Evolutionary conservation across 1,139 yeast genomes (phyloP).

Genomic region (Yamadazyma kanchanaburiensis): DNA sequence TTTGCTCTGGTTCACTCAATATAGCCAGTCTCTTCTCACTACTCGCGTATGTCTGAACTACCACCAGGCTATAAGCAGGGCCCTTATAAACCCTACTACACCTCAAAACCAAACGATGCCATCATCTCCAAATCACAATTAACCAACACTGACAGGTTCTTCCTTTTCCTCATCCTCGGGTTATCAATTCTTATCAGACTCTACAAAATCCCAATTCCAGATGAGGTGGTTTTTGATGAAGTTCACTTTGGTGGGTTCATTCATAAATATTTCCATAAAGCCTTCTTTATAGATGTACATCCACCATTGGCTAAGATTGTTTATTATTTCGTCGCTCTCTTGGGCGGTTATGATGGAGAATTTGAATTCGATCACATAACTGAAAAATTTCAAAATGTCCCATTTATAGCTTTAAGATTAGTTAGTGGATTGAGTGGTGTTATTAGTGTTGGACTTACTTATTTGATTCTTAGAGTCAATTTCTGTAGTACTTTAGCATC

Average conservation of each 20-base stretch:
- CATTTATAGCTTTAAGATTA: slow-evolving; percentile 33
- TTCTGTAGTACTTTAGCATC: slow-evolving; percentile 44
- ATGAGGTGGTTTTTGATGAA: slow-evolving; percentile 91
- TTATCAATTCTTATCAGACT: slow-evolving; percentile 38
- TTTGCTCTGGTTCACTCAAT: too few relatives aligned
- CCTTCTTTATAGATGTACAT: slow-evolving; percentile 56
- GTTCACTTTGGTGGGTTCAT: slow-evolving; percentile 51
- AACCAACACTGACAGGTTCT: slow-evolving; percentile 18
- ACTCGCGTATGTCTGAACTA: too few relatives aligned
- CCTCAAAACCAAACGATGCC: slow-evolving; percentile 5
- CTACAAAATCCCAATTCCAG: slow-evolving; percentile 60
- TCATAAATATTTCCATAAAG: slow-evolving; percentile 54
- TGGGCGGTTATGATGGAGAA: slow-evolving; percentile 45
- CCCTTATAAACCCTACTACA: slow-evolving; percentile 12
- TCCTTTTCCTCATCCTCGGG: slow-evolving; percentile 18
- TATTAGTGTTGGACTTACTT: slow-evolving; percentile 42
- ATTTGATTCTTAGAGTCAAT: slow-evolving; percentile 44
- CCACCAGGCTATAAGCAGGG: slow-evolving; percentile 22
- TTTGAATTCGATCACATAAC: slow-evolving; percentile 33
- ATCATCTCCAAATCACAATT: slow-evolving; percentile 5
- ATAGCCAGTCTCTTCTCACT: too few relatives aligned
- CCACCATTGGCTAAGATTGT: slow-evolving; percentile 60
- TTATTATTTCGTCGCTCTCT: slow-evolving; percentile 39
- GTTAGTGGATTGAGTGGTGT: slow-evolving; percentile 41
- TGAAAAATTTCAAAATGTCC: slow-evolving; percentile 26